Evolutionary conservation across 306 rosid genomes (phyloP).

Genomic region (Medicago lupulina): DNA sequence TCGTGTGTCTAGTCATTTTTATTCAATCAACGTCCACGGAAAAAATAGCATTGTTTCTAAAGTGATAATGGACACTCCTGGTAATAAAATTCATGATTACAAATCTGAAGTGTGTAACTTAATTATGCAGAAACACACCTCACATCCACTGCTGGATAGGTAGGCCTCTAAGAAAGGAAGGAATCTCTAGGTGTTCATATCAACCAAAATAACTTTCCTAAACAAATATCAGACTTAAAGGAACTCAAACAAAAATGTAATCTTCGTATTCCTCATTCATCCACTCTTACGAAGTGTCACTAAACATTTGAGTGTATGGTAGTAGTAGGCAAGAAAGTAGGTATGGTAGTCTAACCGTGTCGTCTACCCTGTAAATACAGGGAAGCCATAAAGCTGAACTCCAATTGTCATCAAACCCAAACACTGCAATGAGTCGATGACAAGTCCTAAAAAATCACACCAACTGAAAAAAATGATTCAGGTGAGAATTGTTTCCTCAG

Average conservation of each 20-base stretch:
- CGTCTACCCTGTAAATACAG: conserved; percentile 12
- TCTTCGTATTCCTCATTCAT: conserved; percentile 15
- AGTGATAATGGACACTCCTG: conserved; percentile 5
- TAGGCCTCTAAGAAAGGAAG: conserved; percentile 13
- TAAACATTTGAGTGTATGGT: conserved; percentile 22
- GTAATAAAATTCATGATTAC: neutral
- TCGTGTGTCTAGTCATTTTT: neutral
- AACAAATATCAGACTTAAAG: conserved; percentile 35
- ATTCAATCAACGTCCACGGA: neutral
- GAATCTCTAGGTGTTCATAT: conserved; percentile 19
- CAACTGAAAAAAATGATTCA: neutral
- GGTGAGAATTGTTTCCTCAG: conserved; percentile 1
- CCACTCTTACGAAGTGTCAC: conserved; percentile 17
- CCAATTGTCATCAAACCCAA: conserved; percentile 21
- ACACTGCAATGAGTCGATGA: neutral
- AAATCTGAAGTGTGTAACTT: neutral
- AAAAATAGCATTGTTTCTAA: neutral
- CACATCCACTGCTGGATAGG: neutral
- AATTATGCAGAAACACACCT: neutral
- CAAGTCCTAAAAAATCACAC: conserved; percentile 27
- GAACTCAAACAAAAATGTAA: conserved; percentile 22
- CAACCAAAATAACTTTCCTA: conserved; percentile 27
- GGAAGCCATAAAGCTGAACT: conserved; percentile 30
- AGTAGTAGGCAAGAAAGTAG: conserved; percentile 1
- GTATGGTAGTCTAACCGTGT: neutral